A percentile compares a stretch with the other conserved stretches of the same genome.
Conservation (phyloP, 306 rosid species). For the Echinosophora koreensis region DNA sequence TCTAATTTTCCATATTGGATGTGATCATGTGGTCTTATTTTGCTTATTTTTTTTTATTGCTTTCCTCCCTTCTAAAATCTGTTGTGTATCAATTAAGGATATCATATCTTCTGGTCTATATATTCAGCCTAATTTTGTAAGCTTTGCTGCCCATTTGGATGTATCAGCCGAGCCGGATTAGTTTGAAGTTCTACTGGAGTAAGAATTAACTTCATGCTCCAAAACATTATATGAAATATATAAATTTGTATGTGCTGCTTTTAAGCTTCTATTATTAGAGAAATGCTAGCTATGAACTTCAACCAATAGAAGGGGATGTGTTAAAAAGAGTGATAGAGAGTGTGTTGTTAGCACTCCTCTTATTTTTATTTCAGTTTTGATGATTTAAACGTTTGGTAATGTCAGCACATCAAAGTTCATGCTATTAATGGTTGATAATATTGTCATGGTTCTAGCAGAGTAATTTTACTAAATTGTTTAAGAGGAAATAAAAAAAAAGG, state of each 20-base stretch:
- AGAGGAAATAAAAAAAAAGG: neutral
- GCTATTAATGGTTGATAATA: neutral
- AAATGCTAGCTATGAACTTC: no score
- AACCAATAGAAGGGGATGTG: no score
- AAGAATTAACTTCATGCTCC: neutral
- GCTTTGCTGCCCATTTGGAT: slow-evolving; percentile 24
- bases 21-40: slow-evolving; percentile 31
- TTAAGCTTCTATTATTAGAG: neutral
- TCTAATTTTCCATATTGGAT: slow-evolving; percentile 39
- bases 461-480: neutral
- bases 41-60: neutral
- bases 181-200: neutral
- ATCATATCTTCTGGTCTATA: slow-evolving; percentile 12
- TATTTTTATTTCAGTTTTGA: no score
- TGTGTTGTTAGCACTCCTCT: no score
- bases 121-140: slow-evolving; percentile 24
- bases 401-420: neutral
- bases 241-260: neutral
- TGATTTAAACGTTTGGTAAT: neutral
- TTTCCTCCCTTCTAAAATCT: neutral
- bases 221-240: neutral
- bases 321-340: no score
- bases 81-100: slow-evolving; percentile 26
- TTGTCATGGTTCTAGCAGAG: neutral
- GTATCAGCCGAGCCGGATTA: neutral